phyloP scores from a whole-genome alignment of 164 flowering plant genomes.

The Annona squamosa region DNA sequence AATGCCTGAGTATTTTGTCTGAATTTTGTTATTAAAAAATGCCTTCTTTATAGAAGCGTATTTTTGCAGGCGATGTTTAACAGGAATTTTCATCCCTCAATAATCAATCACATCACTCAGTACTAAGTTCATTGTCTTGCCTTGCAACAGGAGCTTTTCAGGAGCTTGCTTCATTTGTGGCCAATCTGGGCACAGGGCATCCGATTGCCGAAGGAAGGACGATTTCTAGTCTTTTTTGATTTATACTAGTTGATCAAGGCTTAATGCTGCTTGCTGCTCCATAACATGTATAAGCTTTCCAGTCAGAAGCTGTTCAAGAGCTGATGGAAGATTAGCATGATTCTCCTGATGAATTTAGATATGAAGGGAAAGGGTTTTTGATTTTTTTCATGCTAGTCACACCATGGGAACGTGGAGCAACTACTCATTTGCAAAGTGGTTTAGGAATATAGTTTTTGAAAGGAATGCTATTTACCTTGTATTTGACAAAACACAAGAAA shows the following conservation, averaged over 20 bases:
- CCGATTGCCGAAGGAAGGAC: constrained; percentile 73
- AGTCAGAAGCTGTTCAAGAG: not conserved
- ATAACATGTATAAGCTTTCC: not conserved
- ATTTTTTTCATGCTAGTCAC: not conserved
- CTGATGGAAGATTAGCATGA: not conserved
- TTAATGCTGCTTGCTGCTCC: not conserved
- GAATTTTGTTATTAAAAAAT: too few relatives aligned
- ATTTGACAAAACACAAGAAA: not conserved
- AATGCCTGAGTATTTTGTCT: too few relatives aligned
- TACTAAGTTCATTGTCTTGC: constrained; percentile 7
- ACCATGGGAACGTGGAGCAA: not conserved
- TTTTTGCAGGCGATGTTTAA: not conserved
- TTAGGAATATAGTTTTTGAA: not conserved
- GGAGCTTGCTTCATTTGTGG: constrained; percentile 92
- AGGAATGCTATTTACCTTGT: not conserved
- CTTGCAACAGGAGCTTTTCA: constrained; percentile 52
- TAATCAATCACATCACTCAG: not conserved
- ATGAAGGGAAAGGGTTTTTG: not conserved
- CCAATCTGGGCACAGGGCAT: constrained; percentile 73
- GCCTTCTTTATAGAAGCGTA: not conserved
- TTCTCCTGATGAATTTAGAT: not conserved
- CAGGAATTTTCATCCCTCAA: too few relatives aligned
- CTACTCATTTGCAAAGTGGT: not conserved
- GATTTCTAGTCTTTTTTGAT: constrained; percentile 24
- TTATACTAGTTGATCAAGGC: not conserved